phyloP scores from a whole-genome alignment of 495 filamentous ascomycete species.

The Tuber melanosporum region DNA sequence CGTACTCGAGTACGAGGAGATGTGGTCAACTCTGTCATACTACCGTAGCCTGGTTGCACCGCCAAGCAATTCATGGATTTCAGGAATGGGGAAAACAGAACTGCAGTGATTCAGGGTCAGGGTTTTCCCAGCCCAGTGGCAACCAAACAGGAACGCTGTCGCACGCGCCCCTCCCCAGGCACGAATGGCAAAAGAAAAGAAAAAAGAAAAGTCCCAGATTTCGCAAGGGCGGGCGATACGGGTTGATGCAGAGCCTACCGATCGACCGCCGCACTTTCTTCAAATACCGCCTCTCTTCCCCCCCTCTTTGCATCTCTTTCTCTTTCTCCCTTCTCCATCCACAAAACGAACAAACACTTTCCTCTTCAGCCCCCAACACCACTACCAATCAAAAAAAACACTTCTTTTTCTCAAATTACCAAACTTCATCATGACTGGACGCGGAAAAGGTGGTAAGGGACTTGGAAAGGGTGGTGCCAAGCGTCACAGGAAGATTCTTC shows the following conservation, averaged over 20 bases:
- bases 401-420: constrained; percentile 7
- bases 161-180: background rate
- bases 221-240: constrained; percentile 9
- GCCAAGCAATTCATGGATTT: background rate
- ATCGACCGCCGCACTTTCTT: constrained; percentile 27
- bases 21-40: background rate
- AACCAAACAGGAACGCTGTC: background rate
- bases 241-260: constrained; percentile 30
- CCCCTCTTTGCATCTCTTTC: constrained; percentile 6
- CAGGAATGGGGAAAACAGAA: background rate
- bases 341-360: constrained; percentile 10
- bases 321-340: background rate
- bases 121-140: background rate
- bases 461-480: constrained; percentile 81
- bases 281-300: constrained; percentile 36
- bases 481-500: constrained; percentile 98
- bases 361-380: background rate
- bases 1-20: background rate
- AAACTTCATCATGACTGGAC: constrained; percentile 36
- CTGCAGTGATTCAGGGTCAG: background rate
- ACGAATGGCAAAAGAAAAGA: background rate
- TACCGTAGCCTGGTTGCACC: background rate
- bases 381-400: background rate
- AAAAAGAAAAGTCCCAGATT: background rate
- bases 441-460: constrained; percentile 95